Base-by-base conservation (phyloP, 345 rosid species). In the Syzygium aromaticum region DNA sequence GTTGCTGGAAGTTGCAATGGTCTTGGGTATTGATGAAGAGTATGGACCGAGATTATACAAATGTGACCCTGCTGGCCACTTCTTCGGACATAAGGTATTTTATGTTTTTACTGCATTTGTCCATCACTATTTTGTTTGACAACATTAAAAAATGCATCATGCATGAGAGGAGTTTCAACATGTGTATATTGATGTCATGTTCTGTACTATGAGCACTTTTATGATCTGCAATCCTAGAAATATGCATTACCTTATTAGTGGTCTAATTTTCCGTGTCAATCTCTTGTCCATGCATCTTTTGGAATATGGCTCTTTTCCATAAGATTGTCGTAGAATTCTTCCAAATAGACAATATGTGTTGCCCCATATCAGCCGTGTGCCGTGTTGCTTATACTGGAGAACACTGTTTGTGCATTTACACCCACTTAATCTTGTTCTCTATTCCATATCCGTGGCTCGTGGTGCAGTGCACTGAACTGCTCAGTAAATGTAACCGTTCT, bases 31-130 rank as follows among this genome's bases (percentile, higher is more conserved):
- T 87, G 99, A 98, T 89, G 99, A 98, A 85, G 99, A 98, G 93
- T 90, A 88, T 82, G 99, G 99, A 85, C 98, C 99, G 63, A 92
- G 92, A 77, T 97, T 98, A 46, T 98, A 94, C 92, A 96, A 98
- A 86, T 98, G 99, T 93, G 99, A 98, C 88, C 99, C 99, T 61
- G 99, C 99, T 52, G 99, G 99, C 86, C 99, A 95, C 91, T 98
- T 95, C 92, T 96, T 91, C 84, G 99, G 99, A 27, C 99, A 98
- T 93, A 98, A 94, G 99, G 99, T 98, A 91, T 77, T 40, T 84
- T 59, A 28, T 17, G 28, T 46, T 54, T 38, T 86, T 23, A 0
- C 51, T 49, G 27, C 46, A 46, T 85, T 46, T 33, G 21, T 38
- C 22, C 80, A 73, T 73, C 80, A 17, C 46, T 73, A 73, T 73